These are phyloP conservation scores for Cardamine occulta DNA, from an alignment of 345 rosid genomes.

Conservation along the genomic window DNA sequence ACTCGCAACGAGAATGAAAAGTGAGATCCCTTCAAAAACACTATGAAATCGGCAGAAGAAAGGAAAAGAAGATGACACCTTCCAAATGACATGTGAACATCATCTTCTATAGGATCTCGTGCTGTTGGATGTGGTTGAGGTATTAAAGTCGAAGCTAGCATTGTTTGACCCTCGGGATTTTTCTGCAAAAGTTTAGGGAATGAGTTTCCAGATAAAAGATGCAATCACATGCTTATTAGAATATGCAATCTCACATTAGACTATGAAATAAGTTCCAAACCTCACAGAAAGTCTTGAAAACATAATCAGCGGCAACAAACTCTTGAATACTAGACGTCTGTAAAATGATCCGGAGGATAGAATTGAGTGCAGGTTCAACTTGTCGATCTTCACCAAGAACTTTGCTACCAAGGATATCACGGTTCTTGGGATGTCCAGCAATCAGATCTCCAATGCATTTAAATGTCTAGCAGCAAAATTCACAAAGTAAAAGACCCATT, in stretches of 20 bases:
- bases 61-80: slow-evolving; percentile 55
- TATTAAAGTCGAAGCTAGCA: slow-evolving; percentile 94
- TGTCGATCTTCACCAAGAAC: slow-evolving; percentile 91
- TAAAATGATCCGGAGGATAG: slow-evolving; percentile 86
- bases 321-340: slow-evolving; percentile 86
- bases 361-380: slow-evolving; percentile 91
- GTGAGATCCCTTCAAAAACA: slow-evolving; percentile 23
- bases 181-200: slow-evolving; percentile 49
- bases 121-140: slow-evolving; percentile 70
- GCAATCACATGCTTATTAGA: slow-evolving; percentile 21
- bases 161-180: slow-evolving; percentile 84
- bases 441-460: slow-evolving; percentile 82
- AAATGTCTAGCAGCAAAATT: slow-evolving; percentile 62
- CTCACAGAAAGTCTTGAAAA: slow-evolving; percentile 92
- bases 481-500: slow-evolving; percentile 26
- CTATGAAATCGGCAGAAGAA: slow-evolving; percentile 2
- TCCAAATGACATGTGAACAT: slow-evolving; percentile 96
- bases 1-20: slow-evolving; percentile 3
- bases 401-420: slow-evolving; percentile 82
- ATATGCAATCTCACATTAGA: slow-evolving; percentile 16
- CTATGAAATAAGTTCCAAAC: slow-evolving; percentile 46
- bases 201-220: slow-evolving; percentile 32
- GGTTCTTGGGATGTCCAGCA: slow-evolving; percentile 76
- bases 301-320: slow-evolving; percentile 87
- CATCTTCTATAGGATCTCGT: slow-evolving; percentile 76